phyloP scores from a whole-genome alignment of 2,329 filamentous ascomycete genomes.

The Verticillium zaregamsianum region DNA sequence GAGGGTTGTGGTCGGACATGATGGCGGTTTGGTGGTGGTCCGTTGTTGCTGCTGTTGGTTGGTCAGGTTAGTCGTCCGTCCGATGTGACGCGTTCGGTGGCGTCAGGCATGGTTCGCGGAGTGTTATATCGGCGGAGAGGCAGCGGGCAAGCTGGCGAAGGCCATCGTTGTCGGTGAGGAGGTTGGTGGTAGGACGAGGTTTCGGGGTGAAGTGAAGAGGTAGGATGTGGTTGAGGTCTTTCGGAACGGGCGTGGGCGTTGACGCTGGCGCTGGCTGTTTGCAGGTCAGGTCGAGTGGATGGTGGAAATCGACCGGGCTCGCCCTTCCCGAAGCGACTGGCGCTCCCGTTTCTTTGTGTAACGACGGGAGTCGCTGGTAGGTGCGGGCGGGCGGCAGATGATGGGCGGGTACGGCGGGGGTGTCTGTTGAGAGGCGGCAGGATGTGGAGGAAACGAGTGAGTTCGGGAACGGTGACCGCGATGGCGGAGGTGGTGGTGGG shows the following conservation, averaged over 20 bases:
- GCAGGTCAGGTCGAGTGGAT: neutral
- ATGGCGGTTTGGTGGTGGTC: constrained; percentile 3
- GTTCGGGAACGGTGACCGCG: neutral
- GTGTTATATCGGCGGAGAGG: neutral
- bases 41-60: constrained; percentile 4
- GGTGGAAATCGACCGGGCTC: neutral
- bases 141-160: neutral
- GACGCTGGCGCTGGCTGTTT: neutral
- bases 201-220: neutral
- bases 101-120: neutral
- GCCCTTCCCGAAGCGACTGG: neutral
- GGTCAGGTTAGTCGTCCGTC: constrained; percentile 9
- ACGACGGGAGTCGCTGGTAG: neutral
- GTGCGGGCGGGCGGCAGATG: neutral
- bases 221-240: neutral
- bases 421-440: neutral
- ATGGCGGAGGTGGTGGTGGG: neutral
- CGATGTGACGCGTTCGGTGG: neutral
- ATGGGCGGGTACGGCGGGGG: neutral
- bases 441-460: neutral
- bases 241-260: neutral
- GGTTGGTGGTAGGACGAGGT: neutral
- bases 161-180: neutral
- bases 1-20: constrained; percentile 31
- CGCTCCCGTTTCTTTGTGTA: neutral